Conservation (phyloP, 495 filamentous ascomycete genomes). For the Achaetomiella virescens region DNA sequence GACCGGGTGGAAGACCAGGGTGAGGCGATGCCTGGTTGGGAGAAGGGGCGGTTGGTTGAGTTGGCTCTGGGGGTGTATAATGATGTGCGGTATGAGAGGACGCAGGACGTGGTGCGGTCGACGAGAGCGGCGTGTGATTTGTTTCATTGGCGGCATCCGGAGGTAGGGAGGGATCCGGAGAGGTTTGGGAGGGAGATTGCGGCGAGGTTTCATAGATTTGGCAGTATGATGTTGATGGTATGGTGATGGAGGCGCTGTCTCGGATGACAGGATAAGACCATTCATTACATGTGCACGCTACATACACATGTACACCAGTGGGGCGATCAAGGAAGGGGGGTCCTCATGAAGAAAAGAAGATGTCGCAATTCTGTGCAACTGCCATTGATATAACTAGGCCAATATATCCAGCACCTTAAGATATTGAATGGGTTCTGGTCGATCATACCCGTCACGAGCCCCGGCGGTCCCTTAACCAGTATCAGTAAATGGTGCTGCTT, state of each 20-base stretch:
- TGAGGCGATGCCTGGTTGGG: background rate
- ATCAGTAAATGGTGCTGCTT: too few relatives aligned
- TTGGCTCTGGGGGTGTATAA: constrained; percentile 36
- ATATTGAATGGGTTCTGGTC: too few relatives aligned
- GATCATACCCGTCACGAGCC: too few relatives aligned
- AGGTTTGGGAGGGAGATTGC: constrained; percentile 29
- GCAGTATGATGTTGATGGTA: constrained; percentile 34
- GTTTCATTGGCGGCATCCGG: constrained; percentile 36
- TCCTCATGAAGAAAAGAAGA: too few relatives aligned
- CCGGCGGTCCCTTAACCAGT: too few relatives aligned
- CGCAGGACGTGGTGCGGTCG: constrained; percentile 30
- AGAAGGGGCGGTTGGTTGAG: constrained; percentile 15
- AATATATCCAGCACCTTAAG: too few relatives aligned
- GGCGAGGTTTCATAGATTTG: constrained; percentile 33
- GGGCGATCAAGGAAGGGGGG: too few relatives aligned
- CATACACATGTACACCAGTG: too few relatives aligned
- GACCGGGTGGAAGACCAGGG: background rate
- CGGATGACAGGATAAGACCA: too few relatives aligned
- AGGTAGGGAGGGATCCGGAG: constrained; percentile 23
- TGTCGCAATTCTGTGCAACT: too few relatives aligned
- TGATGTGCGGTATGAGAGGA: constrained; percentile 31
- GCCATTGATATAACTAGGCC: too few relatives aligned
- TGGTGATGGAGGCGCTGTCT: constrained; percentile 20
- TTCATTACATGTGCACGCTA: too few relatives aligned
- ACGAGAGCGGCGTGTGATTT: constrained; percentile 34